Evolutionary conservation across 1,139 yeast genomes (phyloP).

Genomic region (Taphrina betulina): DNA sequence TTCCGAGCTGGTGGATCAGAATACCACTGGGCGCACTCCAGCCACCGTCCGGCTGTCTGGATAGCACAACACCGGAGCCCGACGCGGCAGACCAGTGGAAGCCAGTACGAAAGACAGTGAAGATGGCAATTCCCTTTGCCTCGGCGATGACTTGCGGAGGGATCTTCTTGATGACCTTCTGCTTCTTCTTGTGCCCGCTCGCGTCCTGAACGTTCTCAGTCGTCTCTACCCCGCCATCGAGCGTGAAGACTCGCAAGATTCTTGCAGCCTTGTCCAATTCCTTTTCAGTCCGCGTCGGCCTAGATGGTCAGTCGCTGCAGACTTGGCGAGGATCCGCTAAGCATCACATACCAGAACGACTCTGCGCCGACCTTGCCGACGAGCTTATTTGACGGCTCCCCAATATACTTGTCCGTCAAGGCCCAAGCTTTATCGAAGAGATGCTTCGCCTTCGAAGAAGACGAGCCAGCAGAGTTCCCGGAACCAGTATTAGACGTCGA

Average conservation of each 20-base stretch:
- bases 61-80: slow-evolving; percentile 27
- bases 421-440: slow-evolving; percentile 1
- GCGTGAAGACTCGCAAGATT: slow-evolving; percentile 1
- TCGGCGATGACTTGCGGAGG: slow-evolving; percentile 11
- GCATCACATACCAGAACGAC: background rate
- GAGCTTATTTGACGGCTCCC: background rate
- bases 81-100: slow-evolving; percentile 16
- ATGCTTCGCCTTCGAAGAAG: background rate
- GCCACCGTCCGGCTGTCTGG: slow-evolving; percentile 7
- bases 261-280: slow-evolving; percentile 1
- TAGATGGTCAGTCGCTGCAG: background rate
- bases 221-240: background rate
- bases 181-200: background rate
- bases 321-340: background rate
- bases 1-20: slow-evolving; percentile 16
- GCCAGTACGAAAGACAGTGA: slow-evolving; percentile 27
- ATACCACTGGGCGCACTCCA: slow-evolving; percentile 29
- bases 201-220: background rate
- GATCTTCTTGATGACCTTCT: slow-evolving; percentile 10
- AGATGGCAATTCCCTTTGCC: slow-evolving; percentile 29
- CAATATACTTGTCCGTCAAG: slow-evolving; percentile 1
- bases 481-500: too few species aligned
- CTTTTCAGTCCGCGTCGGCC: slow-evolving; percentile 1
- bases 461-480: too few species aligned
- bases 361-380: background rate